Percentiles rank a stretch among this genome's conserved stretches.
phyloP scores from a whole-genome alignment of 2,329 filamentous ascomycete species.

The Aspergillus eucalypticola region DNA sequence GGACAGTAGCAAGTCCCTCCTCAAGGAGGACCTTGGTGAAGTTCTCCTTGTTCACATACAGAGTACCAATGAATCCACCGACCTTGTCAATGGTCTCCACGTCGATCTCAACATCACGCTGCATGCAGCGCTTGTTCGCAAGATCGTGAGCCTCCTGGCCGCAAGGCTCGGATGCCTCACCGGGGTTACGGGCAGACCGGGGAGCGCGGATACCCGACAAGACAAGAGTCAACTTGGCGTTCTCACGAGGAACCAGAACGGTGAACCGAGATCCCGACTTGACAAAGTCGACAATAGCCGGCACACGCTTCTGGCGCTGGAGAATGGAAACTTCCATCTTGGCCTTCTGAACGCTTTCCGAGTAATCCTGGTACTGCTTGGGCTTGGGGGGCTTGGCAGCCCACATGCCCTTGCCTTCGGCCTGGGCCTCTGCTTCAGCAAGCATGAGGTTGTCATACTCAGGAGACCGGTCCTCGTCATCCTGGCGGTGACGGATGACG shows the following conservation, averaged over 20 bases:
- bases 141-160: conserved; percentile 93
- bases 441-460: conserved; percentile 72
- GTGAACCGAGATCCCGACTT: conserved; percentile 96
- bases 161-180: conserved; percentile 85
- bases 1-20: conserved; percentile 88
- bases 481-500: conserved; percentile 90
- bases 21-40: conserved; percentile 92
- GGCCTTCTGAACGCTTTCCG: conserved; percentile 89
- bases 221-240: conserved; percentile 91
- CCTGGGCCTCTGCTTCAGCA: conserved; percentile 64
- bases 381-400: conserved; percentile 81
- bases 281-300: conserved; percentile 93
- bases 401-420: conserved; percentile 93
- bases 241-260: conserved; percentile 85
- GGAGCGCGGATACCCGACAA: conserved; percentile 90
- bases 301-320: conserved; percentile 87
- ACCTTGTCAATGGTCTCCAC: conserved; percentile 94
- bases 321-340: conserved; percentile 89
- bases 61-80: conserved; percentile 92
- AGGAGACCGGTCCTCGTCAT: conserved; percentile 88
- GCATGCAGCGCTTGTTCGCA: conserved; percentile 82
- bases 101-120: conserved; percentile 94
- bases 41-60: conserved; percentile 93
- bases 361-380: conserved; percentile 84
- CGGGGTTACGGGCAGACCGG: conserved; percentile 75